Base-by-base conservation (phyloP, 768 basidiomycete genomes). In the Termitomyces sp. region DNA sequence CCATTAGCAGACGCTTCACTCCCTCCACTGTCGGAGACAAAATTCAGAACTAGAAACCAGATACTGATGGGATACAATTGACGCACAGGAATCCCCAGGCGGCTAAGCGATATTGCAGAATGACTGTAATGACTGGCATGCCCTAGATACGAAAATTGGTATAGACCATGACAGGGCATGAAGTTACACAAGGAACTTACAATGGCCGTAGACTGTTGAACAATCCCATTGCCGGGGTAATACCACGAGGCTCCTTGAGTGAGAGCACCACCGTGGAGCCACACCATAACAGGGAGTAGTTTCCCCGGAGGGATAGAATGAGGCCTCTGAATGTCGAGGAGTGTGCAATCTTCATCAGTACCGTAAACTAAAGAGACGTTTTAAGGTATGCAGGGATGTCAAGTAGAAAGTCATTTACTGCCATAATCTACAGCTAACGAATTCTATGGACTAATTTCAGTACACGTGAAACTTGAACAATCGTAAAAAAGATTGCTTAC, bases 1-100 rank as follows among this genome's bases (percentile, higher is more conserved):
- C 69, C 70, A 5, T 69, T 68, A 14, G 67, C 59, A 6, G 65
- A 68, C 18, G 80, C 80, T 70, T 65, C 62, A 0, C 35, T 54
- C 16, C 64, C 64, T 14, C 64, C 64, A 18, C 60, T 63, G 42
- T 28, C 7, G 6, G 32, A 43, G 16, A 20, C 28, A 22, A 22
- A 24, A 33, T 10, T 58, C 3, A 48, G 18, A 24, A 28, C 13
- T 16, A 16, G 18, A 16, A 5, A 10, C 0, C 10, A 32, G 20
- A 20, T 0, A 33, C 10, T 14, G 2, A 43, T 2, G 14, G 38
- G 35, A 22, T 42, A 38, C 1, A 12, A 28, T 35, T 9, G 20
- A 56, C 62, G 26, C n/a, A 65, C 64, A 65, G 50, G 62, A 65
- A 65, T n/a, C 64, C 64, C 54, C 56, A 63, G 33, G 62, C 64